These are phyloP conservation scores for Nepenthes alata DNA, from an alignment of 179 eudicot genomes.

Conservation along the genomic window DNA sequence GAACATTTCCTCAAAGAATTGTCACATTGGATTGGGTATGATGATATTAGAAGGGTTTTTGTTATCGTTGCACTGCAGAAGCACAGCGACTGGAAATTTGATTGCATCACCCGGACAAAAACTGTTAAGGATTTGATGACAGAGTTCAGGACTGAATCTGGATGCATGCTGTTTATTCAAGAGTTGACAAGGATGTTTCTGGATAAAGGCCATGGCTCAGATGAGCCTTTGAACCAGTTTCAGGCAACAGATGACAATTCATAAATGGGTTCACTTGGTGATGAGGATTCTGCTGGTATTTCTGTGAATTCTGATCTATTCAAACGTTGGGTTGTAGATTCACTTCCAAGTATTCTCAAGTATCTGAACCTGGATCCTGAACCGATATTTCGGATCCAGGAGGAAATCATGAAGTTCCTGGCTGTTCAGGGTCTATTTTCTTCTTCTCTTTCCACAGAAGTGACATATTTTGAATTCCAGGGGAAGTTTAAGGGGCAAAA, in stretches of 20 bases:
- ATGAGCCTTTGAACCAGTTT: slow-evolving; percentile 84
- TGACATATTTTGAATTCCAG: slow-evolving; percentile 80
- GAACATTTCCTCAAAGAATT: slow-evolving; percentile 51
- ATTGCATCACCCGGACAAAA: slow-evolving; percentile 54
- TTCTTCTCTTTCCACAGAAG: slow-evolving; percentile 85
- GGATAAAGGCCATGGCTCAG: slow-evolving; percentile 54
- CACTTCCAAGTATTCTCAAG: slow-evolving; percentile 56
- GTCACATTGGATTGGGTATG: slow-evolving; percentile 52
- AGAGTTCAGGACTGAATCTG: slow-evolving; percentile 66
- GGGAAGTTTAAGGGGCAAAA: slow-evolving; percentile 92
- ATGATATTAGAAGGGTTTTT: slow-evolving; percentile 57
- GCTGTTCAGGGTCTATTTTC: slow-evolving; percentile 93
- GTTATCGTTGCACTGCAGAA: slow-evolving; percentile 75
- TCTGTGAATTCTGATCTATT: slow-evolving; percentile 29
- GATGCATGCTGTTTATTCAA: slow-evolving; percentile 68
- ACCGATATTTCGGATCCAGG: slow-evolving; percentile 55
- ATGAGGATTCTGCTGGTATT: slow-evolving; percentile 43
- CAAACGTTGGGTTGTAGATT: slow-evolving; percentile 80
- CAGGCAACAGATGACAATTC: slow-evolving; percentile 78
- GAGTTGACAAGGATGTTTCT: slow-evolving; percentile 63
- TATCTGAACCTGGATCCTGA: slow-evolving; percentile 56
- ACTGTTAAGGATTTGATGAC: slow-evolving; percentile 64
- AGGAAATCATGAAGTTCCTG: slow-evolving; percentile 79
- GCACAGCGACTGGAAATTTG: slow-evolving; percentile 81
- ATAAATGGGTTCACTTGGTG: slow-evolving; percentile 60